phyloP scores from a whole-genome alignment of 192 early-diverging fungal genomes.

The Irineochytrium annulatum region DNA sequence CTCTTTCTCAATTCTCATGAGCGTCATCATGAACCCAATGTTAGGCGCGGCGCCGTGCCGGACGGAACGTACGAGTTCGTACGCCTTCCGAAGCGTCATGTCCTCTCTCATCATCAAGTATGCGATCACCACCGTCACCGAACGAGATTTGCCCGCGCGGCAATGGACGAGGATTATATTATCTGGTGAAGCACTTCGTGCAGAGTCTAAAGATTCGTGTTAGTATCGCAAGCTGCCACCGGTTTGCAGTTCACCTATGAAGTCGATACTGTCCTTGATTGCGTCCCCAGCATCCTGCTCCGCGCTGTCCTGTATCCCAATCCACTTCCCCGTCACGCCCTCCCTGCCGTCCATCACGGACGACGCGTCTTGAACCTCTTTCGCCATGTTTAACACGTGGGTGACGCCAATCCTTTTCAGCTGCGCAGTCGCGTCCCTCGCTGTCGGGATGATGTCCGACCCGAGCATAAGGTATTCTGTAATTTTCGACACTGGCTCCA shows the following conservation, averaged over 20 bases:
- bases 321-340: slow-evolving; percentile 39
- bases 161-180: slow-evolving; percentile 70
- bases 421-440: slow-evolving; percentile 45
- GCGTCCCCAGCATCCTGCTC: slow-evolving; percentile 64
- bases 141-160: slow-evolving; percentile 69
- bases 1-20: slow-evolving; percentile 63
- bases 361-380: slow-evolving; percentile 56
- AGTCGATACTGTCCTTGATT: slow-evolving; percentile 58
- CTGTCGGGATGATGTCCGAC: slow-evolving; percentile 54
- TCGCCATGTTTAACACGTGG: slow-evolving; percentile 73
- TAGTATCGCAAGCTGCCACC: neutral
- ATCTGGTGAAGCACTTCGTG: slow-evolving; percentile 27
- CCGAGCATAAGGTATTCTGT: slow-evolving; percentile 60
- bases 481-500: slow-evolving; percentile 46
- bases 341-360: slow-evolving; percentile 22
- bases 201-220: slow-evolving; percentile 20
- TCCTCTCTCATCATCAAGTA: slow-evolving; percentile 58
- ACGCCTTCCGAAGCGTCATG: slow-evolving; percentile 62
- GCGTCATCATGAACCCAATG: slow-evolving; percentile 69
- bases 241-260: slow-evolving; percentile 58
- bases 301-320: slow-evolving; percentile 54
- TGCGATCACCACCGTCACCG: slow-evolving; percentile 63
- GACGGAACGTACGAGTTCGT: slow-evolving; percentile 60
- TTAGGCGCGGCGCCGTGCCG: slow-evolving; percentile 69
- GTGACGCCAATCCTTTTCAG: slow-evolving; percentile 49